Evolutionary conservation across 768 basidiomycete genomes (phyloP).

Genomic region (Tubosaeta sp.): DNA sequence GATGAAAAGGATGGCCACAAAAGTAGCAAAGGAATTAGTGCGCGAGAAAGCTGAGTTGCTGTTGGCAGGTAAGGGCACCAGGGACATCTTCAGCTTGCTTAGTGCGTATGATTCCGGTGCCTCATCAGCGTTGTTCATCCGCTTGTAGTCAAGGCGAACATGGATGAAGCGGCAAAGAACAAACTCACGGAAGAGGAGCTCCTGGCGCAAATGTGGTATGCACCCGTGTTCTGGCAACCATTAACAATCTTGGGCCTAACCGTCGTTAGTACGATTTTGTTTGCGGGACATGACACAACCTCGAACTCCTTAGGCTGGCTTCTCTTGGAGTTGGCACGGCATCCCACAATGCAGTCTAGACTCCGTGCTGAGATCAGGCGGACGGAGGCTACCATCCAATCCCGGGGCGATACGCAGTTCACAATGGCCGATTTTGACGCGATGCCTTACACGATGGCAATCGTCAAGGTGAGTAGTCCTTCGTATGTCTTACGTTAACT

Average conservation of each 20-base stretch:
- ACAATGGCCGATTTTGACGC: constrained; percentile 42
- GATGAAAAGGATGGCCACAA: not conserved
- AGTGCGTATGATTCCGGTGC: constrained; percentile 23
- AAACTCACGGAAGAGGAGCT: constrained; percentile 19
- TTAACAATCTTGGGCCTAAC: not conserved
- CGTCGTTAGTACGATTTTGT: constrained; percentile 39
- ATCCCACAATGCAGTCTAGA: constrained; percentile 53
- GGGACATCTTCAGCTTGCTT: constrained; percentile 32
- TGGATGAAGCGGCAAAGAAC: constrained; percentile 21
- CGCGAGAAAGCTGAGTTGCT: constrained; percentile 14
- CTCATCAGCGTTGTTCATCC: not conserved
- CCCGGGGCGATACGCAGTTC: constrained; percentile 4
- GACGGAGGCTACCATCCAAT: not conserved
- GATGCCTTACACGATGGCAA: constrained; percentile 41
- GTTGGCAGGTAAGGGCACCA: constrained; percentile 11
- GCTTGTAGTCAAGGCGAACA: constrained; percentile 25
- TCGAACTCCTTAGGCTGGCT: constrained; percentile 40
- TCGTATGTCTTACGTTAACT: not conserved
- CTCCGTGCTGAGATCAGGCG: constrained; percentile 40
- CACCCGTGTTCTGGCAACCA: not conserved
- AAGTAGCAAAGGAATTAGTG: constrained; percentile 16
- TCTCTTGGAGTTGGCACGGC: constrained; percentile 53
- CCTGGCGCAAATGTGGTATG: constrained; percentile 15
- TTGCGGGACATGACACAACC: constrained; percentile 50
- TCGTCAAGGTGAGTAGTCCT: constrained; percentile 23